phyloP scores from a whole-genome alignment of 2,329 filamentous ascomycete genomes.

The Colletotrichum camelliae region DNA sequence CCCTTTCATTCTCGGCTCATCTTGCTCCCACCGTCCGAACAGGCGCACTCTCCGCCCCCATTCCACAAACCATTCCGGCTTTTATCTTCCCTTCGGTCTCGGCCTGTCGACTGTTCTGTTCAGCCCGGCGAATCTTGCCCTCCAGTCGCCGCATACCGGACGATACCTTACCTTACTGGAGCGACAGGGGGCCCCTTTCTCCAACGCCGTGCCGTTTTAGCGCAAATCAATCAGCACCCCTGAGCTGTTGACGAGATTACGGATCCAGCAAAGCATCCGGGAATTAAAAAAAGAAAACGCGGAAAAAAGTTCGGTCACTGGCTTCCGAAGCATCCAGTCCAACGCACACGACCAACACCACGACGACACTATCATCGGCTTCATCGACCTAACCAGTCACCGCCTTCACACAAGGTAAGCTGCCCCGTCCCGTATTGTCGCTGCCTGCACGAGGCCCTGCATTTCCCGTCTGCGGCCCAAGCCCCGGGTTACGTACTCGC shows the following conservation, averaged over 20 bases:
- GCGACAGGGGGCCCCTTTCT: background rate
- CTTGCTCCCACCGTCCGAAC: background rate
- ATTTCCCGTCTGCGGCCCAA: background rate
- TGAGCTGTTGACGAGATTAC: slow-evolving; percentile 17
- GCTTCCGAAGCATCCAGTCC: background rate
- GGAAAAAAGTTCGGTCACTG: background rate
- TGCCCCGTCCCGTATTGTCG: background rate
- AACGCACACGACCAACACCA: background rate
- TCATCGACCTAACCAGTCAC: background rate
- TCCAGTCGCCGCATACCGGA: background rate
- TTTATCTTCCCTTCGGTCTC: background rate
- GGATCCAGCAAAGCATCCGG: slow-evolving; percentile 6
- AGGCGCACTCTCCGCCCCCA: background rate
- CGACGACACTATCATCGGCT: background rate
- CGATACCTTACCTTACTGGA: background rate
- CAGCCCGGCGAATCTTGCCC: background rate
- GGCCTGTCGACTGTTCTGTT: background rate
- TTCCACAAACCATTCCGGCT: background rate
- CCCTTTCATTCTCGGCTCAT: background rate
- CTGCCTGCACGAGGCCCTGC: background rate
- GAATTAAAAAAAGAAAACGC: background rate
- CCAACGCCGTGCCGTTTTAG: slow-evolving; percentile 2
- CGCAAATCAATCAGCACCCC: slow-evolving; percentile 9
- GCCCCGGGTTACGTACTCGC: background rate
- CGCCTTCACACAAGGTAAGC: background rate